phyloP scores from a whole-genome alignment of 768 basidiomycete genomes.

The Pisolithus orientalis region DNA sequence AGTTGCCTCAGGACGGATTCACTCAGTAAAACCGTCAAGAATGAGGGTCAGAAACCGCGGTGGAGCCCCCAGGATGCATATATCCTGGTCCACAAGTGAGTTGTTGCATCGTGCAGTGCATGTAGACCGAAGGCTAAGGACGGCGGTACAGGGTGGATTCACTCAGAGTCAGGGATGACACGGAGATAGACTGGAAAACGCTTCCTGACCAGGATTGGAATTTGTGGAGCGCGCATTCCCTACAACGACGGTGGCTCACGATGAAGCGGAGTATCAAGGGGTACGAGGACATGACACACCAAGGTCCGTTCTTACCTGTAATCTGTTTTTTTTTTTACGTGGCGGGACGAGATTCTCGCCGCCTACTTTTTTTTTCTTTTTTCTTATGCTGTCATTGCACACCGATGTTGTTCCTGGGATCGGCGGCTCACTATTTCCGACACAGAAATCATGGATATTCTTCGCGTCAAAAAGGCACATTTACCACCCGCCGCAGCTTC shows the following conservation, averaged over 20 bases:
- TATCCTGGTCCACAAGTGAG: constrained; percentile 75
- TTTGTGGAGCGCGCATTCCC: constrained; percentile 73
- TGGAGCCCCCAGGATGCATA: constrained; percentile 76
- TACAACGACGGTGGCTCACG: constrained; percentile 76
- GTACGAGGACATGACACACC: constrained; percentile 73
- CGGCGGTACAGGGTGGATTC: constrained; percentile 55
- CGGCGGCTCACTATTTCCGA: neutral
- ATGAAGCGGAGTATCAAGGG: constrained; percentile 76
- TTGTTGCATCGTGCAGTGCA: neutral
- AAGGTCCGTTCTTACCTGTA: constrained; percentile 40
- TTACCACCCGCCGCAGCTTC: constrained; percentile 31
- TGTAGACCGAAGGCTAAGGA: constrained; percentile 1
- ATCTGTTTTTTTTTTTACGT: neutral
- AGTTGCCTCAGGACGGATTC: constrained; percentile 59
- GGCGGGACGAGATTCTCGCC: too few relatives aligned
- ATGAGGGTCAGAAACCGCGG: constrained; percentile 60
- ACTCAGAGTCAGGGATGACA: constrained; percentile 69
- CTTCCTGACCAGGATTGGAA: constrained; percentile 75
- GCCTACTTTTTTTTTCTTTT: too few relatives aligned
- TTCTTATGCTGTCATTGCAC: too few relatives aligned
- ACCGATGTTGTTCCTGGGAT: too few relatives aligned
- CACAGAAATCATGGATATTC: constrained; percentile 76
- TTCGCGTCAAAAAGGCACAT: constrained; percentile 67
- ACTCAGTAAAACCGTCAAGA: constrained; percentile 65
- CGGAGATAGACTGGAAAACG: constrained; percentile 81